Percentiles rank a stretch among this genome's conserved stretches.
phyloP scores from a whole-genome alignment of 169 alveolate genomes.

The Cryptosporidium andersoni region DNA sequence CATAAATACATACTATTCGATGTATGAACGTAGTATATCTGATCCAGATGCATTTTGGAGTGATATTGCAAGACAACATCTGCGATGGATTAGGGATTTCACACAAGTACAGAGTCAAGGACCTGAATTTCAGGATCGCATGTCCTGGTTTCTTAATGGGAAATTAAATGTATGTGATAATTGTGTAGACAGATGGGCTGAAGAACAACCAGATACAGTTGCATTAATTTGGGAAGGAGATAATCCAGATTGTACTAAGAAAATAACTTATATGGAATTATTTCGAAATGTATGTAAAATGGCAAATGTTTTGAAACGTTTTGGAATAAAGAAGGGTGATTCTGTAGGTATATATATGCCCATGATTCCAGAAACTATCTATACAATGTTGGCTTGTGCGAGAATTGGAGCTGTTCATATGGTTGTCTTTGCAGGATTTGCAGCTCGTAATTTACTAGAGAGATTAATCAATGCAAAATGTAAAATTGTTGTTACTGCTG shows the following conservation, averaged over 20 bases:
- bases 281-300: conserved; percentile 83
- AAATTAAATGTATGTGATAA: conserved; percentile 89
- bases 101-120: conserved; percentile 37
- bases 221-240: conserved; percentile 91
- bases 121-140: conserved; percentile 41
- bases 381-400: conserved; percentile 94
- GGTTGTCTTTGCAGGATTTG: conserved; percentile 98
- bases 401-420: conserved; percentile 96
- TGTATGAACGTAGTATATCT: conserved; percentile 21
- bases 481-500: conserved; percentile 86
- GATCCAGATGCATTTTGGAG: conserved; percentile 68
- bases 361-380: conserved; percentile 91
- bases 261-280: conserved; percentile 82
- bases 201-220: conserved; percentile 80
- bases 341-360: conserved; percentile 96
- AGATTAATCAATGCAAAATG: conserved; percentile 89
- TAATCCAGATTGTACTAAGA: conserved; percentile 79
- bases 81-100: conserved; percentile 63
- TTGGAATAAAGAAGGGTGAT: conserved; percentile 93
- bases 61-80: conserved; percentile 46
- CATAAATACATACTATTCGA: not conserved
- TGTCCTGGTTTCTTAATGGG: conserved; percentile 88
- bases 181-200: conserved; percentile 94
- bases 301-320: conserved; percentile 89
- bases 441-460: conserved; percentile 91